Base-by-base conservation (phyloP, 78 protist species). In the Acrasis kona region DNA sequence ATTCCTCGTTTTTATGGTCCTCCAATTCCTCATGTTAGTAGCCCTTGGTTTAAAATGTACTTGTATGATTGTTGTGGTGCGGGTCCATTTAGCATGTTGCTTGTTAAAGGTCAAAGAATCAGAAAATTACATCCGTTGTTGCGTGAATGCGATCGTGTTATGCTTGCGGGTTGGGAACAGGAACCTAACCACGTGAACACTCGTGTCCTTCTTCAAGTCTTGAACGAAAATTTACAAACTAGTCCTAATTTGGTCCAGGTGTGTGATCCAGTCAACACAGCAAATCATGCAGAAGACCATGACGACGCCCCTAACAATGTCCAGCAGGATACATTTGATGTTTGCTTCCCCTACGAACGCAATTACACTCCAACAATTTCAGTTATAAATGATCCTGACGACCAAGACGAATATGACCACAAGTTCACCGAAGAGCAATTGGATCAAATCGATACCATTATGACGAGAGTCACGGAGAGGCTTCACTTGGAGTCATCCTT, bases 11-110 rank as follows among this genome's bases (percentile, higher is more conserved):
- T 89, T 72, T 79, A 79, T 36, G 94, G 94, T 1, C 89, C 92
- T 0, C 84, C 92, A 0, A 74, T 89, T 72, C 12, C 19, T 67
- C 19, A 80, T 84, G 39, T 50, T 28, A 31, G 12, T 29, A 50
- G 81, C n/a, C 65, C 84, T 66, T 92, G 96, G 96, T 75, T 85
- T 41, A 41, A 61, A 37, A 81, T 92, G n/a, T 89, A 70, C 70
- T 27, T 84, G 27, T 91, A 88, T 50, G 31, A 7, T 10, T 0
- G 67, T 0, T 32, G 78, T 31, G 90, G 89, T 5, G n/a, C 58
- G 36, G 96, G 96, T 1, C 92, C 93, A 3, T 75, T 83, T 1
- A 41, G 83, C 3, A 10, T 79, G 1, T 70, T 89, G 6, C 66
- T 84, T 5, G 80, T 79, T 34, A 77, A 65, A 4, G 96, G 95